Base-by-base conservation (phyloP, 306 rosid genomes). In the Gillenia trifoliata region DNA sequence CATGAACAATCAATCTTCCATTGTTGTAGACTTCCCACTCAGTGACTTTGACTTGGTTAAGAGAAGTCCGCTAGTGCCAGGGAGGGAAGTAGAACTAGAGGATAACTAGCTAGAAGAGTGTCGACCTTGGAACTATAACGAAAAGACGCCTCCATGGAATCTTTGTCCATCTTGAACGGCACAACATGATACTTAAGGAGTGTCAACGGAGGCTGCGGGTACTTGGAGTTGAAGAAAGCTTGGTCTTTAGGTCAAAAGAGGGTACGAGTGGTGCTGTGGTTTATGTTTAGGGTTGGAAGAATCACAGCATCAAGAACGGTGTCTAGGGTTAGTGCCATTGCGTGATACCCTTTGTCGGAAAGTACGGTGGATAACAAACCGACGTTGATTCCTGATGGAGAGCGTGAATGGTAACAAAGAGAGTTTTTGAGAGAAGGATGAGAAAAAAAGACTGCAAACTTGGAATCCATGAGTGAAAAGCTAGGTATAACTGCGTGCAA, bases 1-100 rank as follows among this genome's bases (percentile, higher is more conserved):
- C 74, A 31, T 70, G 74, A 19, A 52, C 4, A 19, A 70, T 70
- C 17, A 70, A 29, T 29, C 40, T 63, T 31, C 64, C 74, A 2
- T 70, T 23, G 38, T 70, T 52, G 43, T 70, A 70, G 15, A 70
- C 23, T 10, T 52, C 47, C 74, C 74, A 70, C 1, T 70, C 63
- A 1, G 8, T n/a, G n/a, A n/a, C n/a, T n/a, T n/a, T n/a, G n/a
- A n/a, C n/a, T n/a, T n/a, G n/a, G n/a, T n/a, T n/a, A n/a, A 60
- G 34, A 0, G 65, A 60, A 28, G 65, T 4, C 20, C 9, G 8
- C 34, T 7, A 5, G 36, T 4, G 59, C 1, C 26, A 0, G 26
- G 59, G 4, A 28, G 65, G 36, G 65, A 60, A 60, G 64, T 60
- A 23, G 52, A 9, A 43, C 17, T 5, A 43, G 6, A 43, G 6